A percentile compares a stretch with the other conserved stretches of the same genome.
These are phyloP conservation scores for Carallia brachiata DNA, from an alignment of 345 rosid genomes.

Conservation along the genomic window DNA sequence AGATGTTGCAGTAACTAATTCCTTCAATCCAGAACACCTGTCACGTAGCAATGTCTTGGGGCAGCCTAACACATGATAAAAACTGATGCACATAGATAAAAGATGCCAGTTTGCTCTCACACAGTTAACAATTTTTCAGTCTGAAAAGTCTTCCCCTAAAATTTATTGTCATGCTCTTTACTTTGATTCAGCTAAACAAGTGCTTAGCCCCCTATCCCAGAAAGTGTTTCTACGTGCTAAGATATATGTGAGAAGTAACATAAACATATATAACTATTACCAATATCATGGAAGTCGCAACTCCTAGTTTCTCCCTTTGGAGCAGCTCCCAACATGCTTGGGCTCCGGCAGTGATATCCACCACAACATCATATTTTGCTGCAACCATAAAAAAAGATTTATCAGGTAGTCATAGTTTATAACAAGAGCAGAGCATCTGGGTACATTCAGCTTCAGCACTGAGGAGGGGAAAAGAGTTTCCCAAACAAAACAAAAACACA, in stretches of 20 bases:
- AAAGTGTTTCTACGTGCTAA: not conserved
- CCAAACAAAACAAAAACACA: too few relatives aligned
- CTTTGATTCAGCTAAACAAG: not conserved
- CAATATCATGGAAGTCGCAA: constrained; percentile 97
- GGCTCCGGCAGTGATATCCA: constrained; percentile 88
- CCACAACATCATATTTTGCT: constrained; percentile 96
- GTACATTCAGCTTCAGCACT: too few relatives aligned
- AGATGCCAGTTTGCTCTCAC: too few relatives aligned
- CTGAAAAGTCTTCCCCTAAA: not conserved
- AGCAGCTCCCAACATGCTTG: constrained; percentile 92
- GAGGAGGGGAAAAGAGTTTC: too few relatives aligned
- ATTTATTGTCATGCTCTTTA: not conserved
- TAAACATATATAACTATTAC: constrained; percentile 36
- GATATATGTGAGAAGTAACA: not conserved
- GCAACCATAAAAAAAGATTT: constrained; percentile 31
- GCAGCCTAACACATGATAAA: not conserved
- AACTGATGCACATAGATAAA: not conserved
- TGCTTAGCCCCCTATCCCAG: not conserved
- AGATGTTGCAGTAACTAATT: not conserved
- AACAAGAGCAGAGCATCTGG: not conserved
- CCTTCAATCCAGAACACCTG: not conserved
- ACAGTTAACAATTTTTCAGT: not conserved
- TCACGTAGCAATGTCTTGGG: not conserved
- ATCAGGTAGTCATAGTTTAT: not conserved
- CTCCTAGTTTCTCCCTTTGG: constrained; percentile 81